phyloP scores from a whole-genome alignment of 768 basidiomycete species.

The Termitomyces sp. region DNA sequence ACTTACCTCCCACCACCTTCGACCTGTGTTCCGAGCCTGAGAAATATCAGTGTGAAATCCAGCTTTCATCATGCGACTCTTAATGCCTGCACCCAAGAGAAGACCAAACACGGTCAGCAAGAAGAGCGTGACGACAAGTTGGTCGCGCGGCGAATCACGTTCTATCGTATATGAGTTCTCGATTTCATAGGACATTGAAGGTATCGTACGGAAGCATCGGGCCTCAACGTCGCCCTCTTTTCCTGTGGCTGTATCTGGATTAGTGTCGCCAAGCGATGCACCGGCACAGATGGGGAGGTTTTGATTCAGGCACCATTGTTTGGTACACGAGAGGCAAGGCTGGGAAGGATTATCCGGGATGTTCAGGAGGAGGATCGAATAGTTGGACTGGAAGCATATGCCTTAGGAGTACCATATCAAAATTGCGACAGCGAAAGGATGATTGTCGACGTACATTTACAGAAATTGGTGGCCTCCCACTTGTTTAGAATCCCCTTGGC shows the following conservation, averaged over 20 bases:
- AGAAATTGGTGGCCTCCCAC: slow-evolving; percentile 90
- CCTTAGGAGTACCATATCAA: slow-evolving; percentile 41
- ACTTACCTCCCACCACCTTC: slow-evolving; percentile 84
- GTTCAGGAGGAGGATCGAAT: slow-evolving; percentile 78
- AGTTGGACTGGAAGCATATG: slow-evolving; percentile 88
- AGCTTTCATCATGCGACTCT: slow-evolving; percentile 76
- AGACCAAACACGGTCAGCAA: slow-evolving; percentile 84
- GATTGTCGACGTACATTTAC: slow-evolving; percentile 62
- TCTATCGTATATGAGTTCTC: slow-evolving; percentile 44
- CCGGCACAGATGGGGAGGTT: slow-evolving; percentile 81
- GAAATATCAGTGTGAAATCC: slow-evolving; percentile 62
- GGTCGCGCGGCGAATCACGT: slow-evolving; percentile 93
- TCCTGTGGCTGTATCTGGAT: slow-evolving; percentile 91
- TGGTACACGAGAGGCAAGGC: slow-evolving; percentile 90
- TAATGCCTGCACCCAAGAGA: slow-evolving; percentile 80
- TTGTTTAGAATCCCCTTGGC: slow-evolving; percentile 52
- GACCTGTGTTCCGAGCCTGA: slow-evolving; percentile 49
- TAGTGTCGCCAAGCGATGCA: slow-evolving; percentile 79
- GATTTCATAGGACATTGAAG: slow-evolving; percentile 6
- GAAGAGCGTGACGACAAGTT: slow-evolving; percentile 89
- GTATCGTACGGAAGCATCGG: slow-evolving; percentile 85
- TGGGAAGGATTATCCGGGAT: slow-evolving; percentile 82
- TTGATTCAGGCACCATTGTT: slow-evolving; percentile 94
- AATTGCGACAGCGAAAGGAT: background rate
- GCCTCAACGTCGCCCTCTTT: slow-evolving; percentile 96